Evolutionary conservation across 2,329 filamentous ascomycete genomes (phyloP).

Genomic region (Fusarium penzigii): DNA sequence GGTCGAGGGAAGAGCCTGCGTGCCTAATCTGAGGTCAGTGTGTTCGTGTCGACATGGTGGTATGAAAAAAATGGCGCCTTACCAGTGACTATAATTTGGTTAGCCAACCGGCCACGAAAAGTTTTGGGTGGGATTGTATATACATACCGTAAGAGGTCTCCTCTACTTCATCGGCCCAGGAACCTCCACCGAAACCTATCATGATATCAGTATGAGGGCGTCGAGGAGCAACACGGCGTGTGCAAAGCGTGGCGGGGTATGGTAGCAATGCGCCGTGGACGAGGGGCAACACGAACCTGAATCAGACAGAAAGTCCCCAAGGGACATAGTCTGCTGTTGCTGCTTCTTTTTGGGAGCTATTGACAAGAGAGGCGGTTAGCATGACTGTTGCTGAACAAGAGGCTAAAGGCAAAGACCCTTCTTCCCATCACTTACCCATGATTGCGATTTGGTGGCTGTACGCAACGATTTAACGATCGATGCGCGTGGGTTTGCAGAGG

Average conservation of each 20-base stretch:
- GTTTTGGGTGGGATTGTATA: conserved; percentile 47
- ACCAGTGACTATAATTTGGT: conserved; percentile 38
- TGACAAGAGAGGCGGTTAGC: conserved; percentile 15
- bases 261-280: conserved; percentile 26
- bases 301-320: conserved; percentile 93
- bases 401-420: conserved; percentile 6
- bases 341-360: conserved; percentile 84
- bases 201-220: conserved; percentile 26
- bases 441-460: conserved; percentile 55
- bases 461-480: conserved; percentile 46
- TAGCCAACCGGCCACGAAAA: conserved; percentile 28
- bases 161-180: conserved; percentile 99
- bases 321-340: conserved; percentile 93
- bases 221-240: conserved; percentile 21
- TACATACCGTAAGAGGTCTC: conserved; percentile 71
- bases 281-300: conserved; percentile 66
- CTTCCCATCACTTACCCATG: conserved; percentile 54
- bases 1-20: conserved; percentile 55
- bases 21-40: conserved; percentile 44
- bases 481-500: conserved; percentile 39
- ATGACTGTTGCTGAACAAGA: background rate
- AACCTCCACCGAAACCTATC: conserved; percentile 62
- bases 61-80: conserved; percentile 21
- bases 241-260: conserved; percentile 23
- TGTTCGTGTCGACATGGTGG: conserved; percentile 15